These are phyloP conservation scores for Beauveria caledonica DNA, from an alignment of 2,329 filamentous ascomycete genomes.

Conservation along the genomic window DNA sequence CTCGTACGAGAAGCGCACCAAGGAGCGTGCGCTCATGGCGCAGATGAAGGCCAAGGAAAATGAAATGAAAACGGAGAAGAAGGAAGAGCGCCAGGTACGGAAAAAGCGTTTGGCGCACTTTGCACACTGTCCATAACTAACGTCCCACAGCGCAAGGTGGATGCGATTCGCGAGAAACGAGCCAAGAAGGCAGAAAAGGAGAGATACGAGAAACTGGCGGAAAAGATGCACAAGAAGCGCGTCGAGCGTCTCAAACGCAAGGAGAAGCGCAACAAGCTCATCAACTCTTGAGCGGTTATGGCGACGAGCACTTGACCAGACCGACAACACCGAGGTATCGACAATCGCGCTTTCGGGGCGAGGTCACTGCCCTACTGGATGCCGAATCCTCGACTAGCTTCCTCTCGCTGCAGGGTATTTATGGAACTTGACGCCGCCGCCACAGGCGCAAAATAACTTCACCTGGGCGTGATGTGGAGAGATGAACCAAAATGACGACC, in stretches of 20 bases:
- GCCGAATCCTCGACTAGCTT: neutral
- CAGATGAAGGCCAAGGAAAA: conserved; percentile 90
- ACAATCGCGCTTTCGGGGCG: neutral
- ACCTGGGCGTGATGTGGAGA: neutral
- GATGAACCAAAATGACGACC: neutral
- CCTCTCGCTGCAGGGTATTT: neutral
- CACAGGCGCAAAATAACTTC: neutral
- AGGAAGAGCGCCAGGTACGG: conserved; percentile 72
- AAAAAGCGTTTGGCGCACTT: neutral
- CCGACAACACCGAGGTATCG: neutral
- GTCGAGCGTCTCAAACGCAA: conserved; percentile 88
- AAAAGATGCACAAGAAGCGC: conserved; percentile 95
- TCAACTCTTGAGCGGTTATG: conserved; percentile 49
- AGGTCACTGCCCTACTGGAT: neutral
- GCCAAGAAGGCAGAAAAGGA: conserved; percentile 88
- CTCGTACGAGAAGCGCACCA: conserved; percentile 68
- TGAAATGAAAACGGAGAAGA: conserved; percentile 94
- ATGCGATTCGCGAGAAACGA: conserved; percentile 76
- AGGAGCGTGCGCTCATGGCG: conserved; percentile 58
- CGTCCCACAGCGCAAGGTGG: conserved; percentile 57
- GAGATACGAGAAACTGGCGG: conserved; percentile 85
- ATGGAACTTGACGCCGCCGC: neutral
- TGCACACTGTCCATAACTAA: neutral
- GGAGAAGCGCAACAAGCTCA: conserved; percentile 90
- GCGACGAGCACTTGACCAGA: neutral